Conservation (phyloP, 257 asterid genomes). For the Verbascum thapsus region DNA sequence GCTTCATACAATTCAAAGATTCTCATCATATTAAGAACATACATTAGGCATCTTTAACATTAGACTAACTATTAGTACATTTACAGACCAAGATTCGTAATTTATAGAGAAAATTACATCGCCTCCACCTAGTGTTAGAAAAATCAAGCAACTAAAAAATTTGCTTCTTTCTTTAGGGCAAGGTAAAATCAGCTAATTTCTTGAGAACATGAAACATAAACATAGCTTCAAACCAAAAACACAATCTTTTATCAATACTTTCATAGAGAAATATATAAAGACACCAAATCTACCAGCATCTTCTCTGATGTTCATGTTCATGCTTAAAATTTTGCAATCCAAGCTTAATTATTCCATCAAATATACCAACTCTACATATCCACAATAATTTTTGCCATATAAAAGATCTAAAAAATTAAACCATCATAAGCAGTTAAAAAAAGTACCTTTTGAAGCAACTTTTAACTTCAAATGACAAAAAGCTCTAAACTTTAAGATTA, state of each 20-base stretch:
- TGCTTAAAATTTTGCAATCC: background rate
- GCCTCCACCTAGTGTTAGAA: too few relatives aligned
- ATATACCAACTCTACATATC: background rate
- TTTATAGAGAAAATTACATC: slow-evolving; percentile 11
- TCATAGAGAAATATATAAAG: too few relatives aligned
- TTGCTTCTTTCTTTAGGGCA: too few relatives aligned
- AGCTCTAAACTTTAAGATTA: slow-evolving; percentile 28
- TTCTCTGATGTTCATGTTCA: background rate
- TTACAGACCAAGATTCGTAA: slow-evolving; percentile 18
- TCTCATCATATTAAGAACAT: slow-evolving; percentile 11
- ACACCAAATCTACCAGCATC: background rate
- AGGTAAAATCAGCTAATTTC: too few relatives aligned
- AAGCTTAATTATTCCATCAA: background rate
- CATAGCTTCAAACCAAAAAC: too few relatives aligned
- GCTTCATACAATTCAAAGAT: background rate
- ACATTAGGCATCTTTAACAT: slow-evolving; percentile 10
- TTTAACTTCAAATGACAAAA: slow-evolving; percentile 25
- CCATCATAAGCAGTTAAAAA: background rate
- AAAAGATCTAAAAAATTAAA: slow-evolving; percentile 1
- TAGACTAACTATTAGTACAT: background rate
- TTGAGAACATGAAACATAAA: too few relatives aligned
- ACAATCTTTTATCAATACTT: too few relatives aligned
- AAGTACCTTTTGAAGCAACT: slow-evolving; percentile 22
- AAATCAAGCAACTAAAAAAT: background rate
- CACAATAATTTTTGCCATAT: background rate